Percentiles rank a stretch among this genome's conserved stretches.
These are phyloP conservation scores for Phialophora tarda DNA, from an alignment of 2,329 filamentous ascomycete genomes.

Conservation along the genomic window DNA sequence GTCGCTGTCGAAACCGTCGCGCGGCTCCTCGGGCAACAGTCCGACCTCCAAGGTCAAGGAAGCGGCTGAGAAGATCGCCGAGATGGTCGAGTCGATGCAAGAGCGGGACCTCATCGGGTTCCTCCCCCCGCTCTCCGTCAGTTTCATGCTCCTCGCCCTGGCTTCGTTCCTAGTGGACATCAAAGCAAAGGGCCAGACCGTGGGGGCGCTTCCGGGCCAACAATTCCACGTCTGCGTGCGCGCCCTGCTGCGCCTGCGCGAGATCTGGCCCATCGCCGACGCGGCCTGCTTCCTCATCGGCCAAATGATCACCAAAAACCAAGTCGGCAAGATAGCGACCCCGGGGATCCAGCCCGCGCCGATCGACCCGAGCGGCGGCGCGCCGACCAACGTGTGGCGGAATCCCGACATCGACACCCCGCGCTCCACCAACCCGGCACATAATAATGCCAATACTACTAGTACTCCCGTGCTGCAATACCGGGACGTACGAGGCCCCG, in stretches of 20 bases:
- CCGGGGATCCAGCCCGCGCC: constrained; percentile 19
- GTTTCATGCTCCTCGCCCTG: constrained; percentile 33
- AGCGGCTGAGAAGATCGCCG: constrained; percentile 28
- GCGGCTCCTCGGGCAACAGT: constrained; percentile 10
- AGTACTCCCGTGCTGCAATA: not conserved
- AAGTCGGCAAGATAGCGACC: constrained; percentile 24
- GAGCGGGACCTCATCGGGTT: constrained; percentile 30
- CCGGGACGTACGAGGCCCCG: not conserved
- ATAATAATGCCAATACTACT: not conserved
- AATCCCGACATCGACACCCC: constrained; percentile 8
- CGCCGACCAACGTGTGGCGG: constrained; percentile 17
- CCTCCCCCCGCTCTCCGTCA: constrained; percentile 30
- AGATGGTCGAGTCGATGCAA: constrained; percentile 28
- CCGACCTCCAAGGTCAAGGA: constrained; percentile 31
- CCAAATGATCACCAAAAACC: constrained; percentile 34
- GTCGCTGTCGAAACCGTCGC: constrained; percentile 19
- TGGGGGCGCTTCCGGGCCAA: constrained; percentile 22
- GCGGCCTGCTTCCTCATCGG: constrained; percentile 33
- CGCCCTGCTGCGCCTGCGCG: constrained; percentile 26
- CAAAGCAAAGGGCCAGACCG: constrained; percentile 22
- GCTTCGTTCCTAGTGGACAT: constrained; percentile 35
- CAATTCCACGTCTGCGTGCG: constrained; percentile 34
- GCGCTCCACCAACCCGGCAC: not conserved
- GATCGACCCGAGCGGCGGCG: constrained; percentile 1
- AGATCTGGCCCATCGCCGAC: constrained; percentile 37